Conservation (phyloP, 306 rosid genomes). For the Arachis stenosperma region DNA sequence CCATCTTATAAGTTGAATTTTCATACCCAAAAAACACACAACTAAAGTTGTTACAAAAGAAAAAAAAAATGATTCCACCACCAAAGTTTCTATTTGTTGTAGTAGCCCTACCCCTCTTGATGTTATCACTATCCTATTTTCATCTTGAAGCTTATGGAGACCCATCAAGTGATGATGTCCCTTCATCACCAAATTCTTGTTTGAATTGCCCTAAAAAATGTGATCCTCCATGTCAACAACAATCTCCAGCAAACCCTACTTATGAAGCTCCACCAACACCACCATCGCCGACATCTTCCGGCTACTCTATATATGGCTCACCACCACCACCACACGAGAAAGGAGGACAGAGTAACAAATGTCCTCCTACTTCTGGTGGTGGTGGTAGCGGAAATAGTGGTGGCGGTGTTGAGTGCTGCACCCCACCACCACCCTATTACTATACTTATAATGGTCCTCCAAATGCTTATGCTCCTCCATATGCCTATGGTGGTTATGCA, state of each 20-base stretch:
- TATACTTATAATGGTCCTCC: conserved; percentile 34
- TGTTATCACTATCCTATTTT: conserved; percentile 10
- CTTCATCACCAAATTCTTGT: conserved; percentile 22
- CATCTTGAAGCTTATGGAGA: conserved; percentile 37
- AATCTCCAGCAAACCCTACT: conserved; percentile 43
- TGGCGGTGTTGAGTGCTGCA: conserved; percentile 45
- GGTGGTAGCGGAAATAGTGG: background rate
- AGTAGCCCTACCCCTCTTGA: conserved; percentile 11
- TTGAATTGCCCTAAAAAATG: conserved; percentile 9
- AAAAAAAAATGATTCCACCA: conserved; percentile 27
- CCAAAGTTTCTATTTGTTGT: conserved; percentile 20
- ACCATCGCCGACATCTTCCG: conserved; percentile 33
- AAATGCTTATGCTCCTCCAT: conserved; percentile 14
- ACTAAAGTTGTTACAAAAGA: background rate
- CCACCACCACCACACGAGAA: conserved; percentile 34
- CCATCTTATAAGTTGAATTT: background rate
- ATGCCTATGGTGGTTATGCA: background rate
- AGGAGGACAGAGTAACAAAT: conserved; percentile 34
- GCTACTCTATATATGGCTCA: conserved; percentile 34
- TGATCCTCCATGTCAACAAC: conserved; percentile 43
- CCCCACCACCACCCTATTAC: conserved; percentile 38
- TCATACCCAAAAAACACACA: background rate
- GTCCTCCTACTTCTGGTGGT: conserved; percentile 50
- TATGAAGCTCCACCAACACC: conserved; percentile 40
- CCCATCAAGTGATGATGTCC: conserved; percentile 25